Evolutionary conservation across 1,139 yeast genomes (phyloP), one percentile per base, ranked within the genome.

Genomic region (Pichia sp.): DNA sequence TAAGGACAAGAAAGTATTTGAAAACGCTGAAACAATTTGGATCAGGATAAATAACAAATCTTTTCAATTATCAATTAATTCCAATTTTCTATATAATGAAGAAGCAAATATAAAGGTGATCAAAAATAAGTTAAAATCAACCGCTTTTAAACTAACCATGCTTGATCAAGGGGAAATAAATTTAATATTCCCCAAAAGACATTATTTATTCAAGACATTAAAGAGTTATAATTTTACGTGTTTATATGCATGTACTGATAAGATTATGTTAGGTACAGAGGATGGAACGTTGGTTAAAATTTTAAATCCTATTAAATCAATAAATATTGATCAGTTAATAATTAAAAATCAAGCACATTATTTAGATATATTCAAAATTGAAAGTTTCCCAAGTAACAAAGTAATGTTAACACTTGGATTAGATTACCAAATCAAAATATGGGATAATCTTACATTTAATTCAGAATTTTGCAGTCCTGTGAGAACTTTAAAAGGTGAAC

Each of bases 351-450:
- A 42, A 2, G 80, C 79, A 1, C 91, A 84, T 67, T 67, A 61
- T 42, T 62, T 73, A 31, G 77, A 79, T 49, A 68, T 83, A 1
- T 63, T 73, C 0, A 63, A 65, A 13, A 55, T 72, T 3, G 45
- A 56, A 51, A 73, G 81, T 50, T 83, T 85, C 61, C 87, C 90
- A 0, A 81, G 87, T 14, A 78, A 81, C 3, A 70, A 74, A 58
- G 91, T 81, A 11, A 60, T 80, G 2, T 59, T 83, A 42, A 75
- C 84, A 2, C 71, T 75, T 16, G 83, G 87, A 2, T 50, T 62
- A n/a, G 91, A 85, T 63, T 71, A 74, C 68, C 75, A 67, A 52
- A 68, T 82, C 45, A 80, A 80, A 59, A 63, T 85, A 10, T 84
- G 89, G 88, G 11, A 30, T 25, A 47, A 47, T 27, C 27, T 28